These are phyloP conservation scores for Mariannaea elegans DNA, from an alignment of 2,329 filamentous ascomycete genomes.

Conservation along the genomic window DNA sequence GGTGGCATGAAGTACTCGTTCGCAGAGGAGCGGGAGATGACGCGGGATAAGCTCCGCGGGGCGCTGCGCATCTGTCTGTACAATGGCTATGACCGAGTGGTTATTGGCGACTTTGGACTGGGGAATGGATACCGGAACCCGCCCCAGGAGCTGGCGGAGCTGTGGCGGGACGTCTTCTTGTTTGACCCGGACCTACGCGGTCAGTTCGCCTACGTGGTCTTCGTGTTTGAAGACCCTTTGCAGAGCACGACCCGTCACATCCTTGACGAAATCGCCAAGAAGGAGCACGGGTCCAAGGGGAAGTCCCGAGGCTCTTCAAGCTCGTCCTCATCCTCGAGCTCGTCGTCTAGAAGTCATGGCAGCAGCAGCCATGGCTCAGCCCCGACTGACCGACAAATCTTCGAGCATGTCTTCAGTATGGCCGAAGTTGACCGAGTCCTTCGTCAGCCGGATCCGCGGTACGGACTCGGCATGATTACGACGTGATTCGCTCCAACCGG, in stretches of 20 bases:
- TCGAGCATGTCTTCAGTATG: conserved; percentile 60
- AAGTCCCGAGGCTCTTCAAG: conserved; percentile 42
- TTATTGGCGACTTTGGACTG: conserved; percentile 72
- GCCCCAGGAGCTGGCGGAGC: conserved; percentile 69
- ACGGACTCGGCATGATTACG: conserved; percentile 62
- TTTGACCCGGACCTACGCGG: conserved; percentile 70
- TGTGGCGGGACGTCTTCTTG: conserved; percentile 72
- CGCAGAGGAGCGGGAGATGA: conserved; percentile 73
- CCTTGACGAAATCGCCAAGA: conserved; percentile 64
- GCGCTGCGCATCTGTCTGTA: conserved; percentile 75
- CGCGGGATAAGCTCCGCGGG: conserved; percentile 76
- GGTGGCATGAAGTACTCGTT: conserved; percentile 77
- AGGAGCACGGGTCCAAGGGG: conserved; percentile 49
- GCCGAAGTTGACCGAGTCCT: conserved; percentile 60
- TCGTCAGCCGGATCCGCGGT: conserved; percentile 62
- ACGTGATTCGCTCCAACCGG: conserved; percentile 34
- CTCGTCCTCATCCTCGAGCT: conserved; percentile 42
- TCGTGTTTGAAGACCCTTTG: conserved; percentile 68
- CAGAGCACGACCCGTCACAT: conserved; percentile 64
- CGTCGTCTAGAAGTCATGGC: conserved; percentile 20
- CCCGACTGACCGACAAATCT: conserved; percentile 61
- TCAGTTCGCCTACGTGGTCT: conserved; percentile 68
- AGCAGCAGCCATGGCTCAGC: conserved; percentile 32
- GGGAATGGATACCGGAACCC: conserved; percentile 72
- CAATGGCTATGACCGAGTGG: conserved; percentile 64